Evolutionary conservation across 305 asterid species (phyloP), one percentile per base, ranked within the genome.

Genomic region (Coffea humblotiana): DNA sequence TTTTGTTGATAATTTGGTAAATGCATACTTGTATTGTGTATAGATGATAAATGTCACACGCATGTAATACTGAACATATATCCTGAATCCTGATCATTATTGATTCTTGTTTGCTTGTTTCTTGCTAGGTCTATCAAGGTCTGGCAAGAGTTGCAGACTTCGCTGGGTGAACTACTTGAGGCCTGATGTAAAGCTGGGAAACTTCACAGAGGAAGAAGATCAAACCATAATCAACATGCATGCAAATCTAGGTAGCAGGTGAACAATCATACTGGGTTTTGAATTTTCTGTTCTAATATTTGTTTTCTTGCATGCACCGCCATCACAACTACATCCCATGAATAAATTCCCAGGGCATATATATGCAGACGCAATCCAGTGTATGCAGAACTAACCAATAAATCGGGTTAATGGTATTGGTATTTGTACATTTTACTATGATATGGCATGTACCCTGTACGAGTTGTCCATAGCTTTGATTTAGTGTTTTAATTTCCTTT

Each of bases 71-170:
- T 32, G 32, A 32, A 32, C 32, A 32, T 32, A 32, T 23, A 19
- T 23, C 25, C 27, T 60, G 4, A 60, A 23, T 61, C 29, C 67
- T 23, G 32, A n/a, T 8, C 9, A n/a, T 11, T 61, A n/a, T n/a
- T 25, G 9, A 1, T n/a, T 11, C 4, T 32, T 9, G 4, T 61
- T 60, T n/a, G 12, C 25, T 61, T 18, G 5, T 70, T 2, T 43
- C 43, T n/a, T 76, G 71, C 2, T 5, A 76, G 79, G 79, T 76
- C 47, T 76, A 27, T 63, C 72, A 52, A 76, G 79, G 45, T 76
- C 79, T 47, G 79, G 79, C 47, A 76, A 76, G 72, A 76, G 79
- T 64, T 76, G 79, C 72, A 76, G 79, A 67, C 72, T 76, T 27
- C 51, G 79, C 29, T 76, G 79, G 79, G 29, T 76, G 72, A 76